A percentile compares a stretch with the other conserved stretches of the same genome.
Conservation (phyloP, 352 stramenopile species). For the Plasmopara viticola region DNA sequence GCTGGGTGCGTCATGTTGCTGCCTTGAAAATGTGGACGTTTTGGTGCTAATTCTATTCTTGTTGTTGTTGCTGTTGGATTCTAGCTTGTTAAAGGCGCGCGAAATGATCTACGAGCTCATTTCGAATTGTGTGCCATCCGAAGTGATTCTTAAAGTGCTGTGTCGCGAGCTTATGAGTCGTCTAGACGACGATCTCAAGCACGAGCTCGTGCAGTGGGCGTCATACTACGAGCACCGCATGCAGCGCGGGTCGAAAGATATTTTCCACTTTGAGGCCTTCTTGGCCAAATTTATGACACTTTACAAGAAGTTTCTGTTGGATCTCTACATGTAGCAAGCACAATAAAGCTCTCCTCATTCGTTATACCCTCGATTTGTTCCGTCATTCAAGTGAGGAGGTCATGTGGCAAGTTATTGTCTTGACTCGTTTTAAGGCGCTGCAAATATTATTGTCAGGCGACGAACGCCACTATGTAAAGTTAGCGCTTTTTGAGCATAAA, state of each 20-base stretch:
- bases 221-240: conserved; percentile 93
- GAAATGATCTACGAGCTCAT: conserved; percentile 99
- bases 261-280: conserved; percentile 99
- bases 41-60: neutral
- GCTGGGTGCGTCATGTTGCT: conserved; percentile 40
- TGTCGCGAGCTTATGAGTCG: conserved; percentile 90
- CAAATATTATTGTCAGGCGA: conserved; percentile 26
- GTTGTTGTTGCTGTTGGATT: neutral
- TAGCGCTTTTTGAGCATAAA: conserved; percentile 17
- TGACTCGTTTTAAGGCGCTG: conserved; percentile 36
- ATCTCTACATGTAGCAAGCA: conserved; percentile 80
- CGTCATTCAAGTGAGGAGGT: conserved; percentile 3
- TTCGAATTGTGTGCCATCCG: conserved; percentile 97
- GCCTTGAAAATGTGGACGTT: neutral
- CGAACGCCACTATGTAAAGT: conserved; percentile 24
- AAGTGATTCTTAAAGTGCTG: conserved; percentile 93
- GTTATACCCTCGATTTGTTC: conserved; percentile 5
- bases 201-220: conserved; percentile 89
- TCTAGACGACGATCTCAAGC: conserved; percentile 95
- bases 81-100: conserved; percentile 86
- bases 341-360: neutral
- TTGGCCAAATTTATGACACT: conserved; percentile 99
- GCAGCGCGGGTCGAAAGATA: conserved; percentile 94
- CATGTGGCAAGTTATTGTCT: conserved; percentile 33
- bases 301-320: conserved; percentile 98